phyloP scores from a whole-genome alignment of 1,139 yeast genomes.

The Yamadazyma jaroonii region DNA sequence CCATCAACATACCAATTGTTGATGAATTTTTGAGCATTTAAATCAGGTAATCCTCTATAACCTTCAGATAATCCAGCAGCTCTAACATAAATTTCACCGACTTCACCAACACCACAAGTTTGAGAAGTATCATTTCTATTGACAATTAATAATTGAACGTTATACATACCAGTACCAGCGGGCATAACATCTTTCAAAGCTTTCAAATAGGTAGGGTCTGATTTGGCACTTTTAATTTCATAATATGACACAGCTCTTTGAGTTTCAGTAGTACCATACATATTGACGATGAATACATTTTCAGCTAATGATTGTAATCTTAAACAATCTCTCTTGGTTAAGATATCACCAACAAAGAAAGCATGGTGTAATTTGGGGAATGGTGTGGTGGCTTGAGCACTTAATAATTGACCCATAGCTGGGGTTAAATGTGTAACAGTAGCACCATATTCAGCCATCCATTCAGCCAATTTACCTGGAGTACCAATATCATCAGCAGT shows the following conservation, averaged over 20 bases:
- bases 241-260: conserved; percentile 96
- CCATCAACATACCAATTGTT: conserved; percentile 83
- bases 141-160: conserved; percentile 91
- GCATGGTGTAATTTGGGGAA: conserved; percentile 91
- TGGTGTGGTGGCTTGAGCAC: conserved; percentile 93
- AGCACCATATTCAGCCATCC: conserved; percentile 93
- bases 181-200: conserved; percentile 95
- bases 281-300: conserved; percentile 87
- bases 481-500: conserved; percentile 98
- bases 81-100: conserved; percentile 96
- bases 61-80: conserved; percentile 99
- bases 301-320: conserved; percentile 89
- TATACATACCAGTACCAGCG: conserved; percentile 96
- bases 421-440: conserved; percentile 98
- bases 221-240: conserved; percentile 72
- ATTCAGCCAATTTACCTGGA: conserved; percentile 93
- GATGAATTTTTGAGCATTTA: conserved; percentile 83
- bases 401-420: conserved; percentile 96
- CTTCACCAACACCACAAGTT: conserved; percentile 97
- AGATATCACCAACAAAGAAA: conserved; percentile 95
- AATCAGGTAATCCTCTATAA: conserved; percentile 84
- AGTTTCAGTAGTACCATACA: conserved; percentile 99
- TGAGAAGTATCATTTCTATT: conserved; percentile 85
- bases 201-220: conserved; percentile 72
- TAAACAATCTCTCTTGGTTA: conserved; percentile 94